Evolutionary conservation across 2,329 filamentous ascomycete genomes (phyloP).

Genomic region (Hypoxylon sp.): DNA sequence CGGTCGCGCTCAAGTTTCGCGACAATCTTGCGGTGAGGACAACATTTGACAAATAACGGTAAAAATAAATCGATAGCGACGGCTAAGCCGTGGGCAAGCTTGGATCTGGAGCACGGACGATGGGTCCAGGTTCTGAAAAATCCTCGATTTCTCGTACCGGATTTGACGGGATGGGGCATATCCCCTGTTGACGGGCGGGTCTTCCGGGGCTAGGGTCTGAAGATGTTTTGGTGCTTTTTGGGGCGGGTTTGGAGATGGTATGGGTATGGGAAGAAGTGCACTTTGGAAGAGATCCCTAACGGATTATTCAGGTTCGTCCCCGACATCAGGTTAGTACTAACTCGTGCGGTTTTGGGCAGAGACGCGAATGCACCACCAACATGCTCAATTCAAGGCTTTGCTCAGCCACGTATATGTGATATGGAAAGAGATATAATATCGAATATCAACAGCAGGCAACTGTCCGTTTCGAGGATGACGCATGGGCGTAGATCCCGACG

Average conservation of each 20-base stretch:
- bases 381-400: conserved; percentile 28
- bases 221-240: conserved; percentile 33
- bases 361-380: conserved; percentile 35
- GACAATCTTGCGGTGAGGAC: conserved; percentile 43
- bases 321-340: conserved; percentile 30
- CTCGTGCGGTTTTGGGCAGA: conserved; percentile 27
- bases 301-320: conserved; percentile 25
- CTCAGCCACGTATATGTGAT: conserved; percentile 39
- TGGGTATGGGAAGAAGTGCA: conserved; percentile 26
- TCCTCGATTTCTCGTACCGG: conserved; percentile 40
- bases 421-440: conserved; percentile 26
- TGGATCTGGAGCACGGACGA: conserved; percentile 42
- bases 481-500: conserved; percentile 37
- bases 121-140: conserved; percentile 38
- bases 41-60: conserved; percentile 39
- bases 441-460: conserved; percentile 35
- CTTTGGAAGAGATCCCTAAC: conserved; percentile 34
- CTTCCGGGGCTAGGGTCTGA: conserved; percentile 41
- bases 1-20: conserved; percentile 31
- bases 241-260: conserved; percentile 22
- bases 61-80: conserved; percentile 37
- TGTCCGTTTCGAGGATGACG: conserved; percentile 35
- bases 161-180: conserved; percentile 38
- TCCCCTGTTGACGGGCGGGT: conserved; percentile 42
- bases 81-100: conserved; percentile 32